These are phyloP conservation scores for Andrographis paniculata DNA, from an alignment of 305 asterid species.

Conservation along the genomic window DNA sequence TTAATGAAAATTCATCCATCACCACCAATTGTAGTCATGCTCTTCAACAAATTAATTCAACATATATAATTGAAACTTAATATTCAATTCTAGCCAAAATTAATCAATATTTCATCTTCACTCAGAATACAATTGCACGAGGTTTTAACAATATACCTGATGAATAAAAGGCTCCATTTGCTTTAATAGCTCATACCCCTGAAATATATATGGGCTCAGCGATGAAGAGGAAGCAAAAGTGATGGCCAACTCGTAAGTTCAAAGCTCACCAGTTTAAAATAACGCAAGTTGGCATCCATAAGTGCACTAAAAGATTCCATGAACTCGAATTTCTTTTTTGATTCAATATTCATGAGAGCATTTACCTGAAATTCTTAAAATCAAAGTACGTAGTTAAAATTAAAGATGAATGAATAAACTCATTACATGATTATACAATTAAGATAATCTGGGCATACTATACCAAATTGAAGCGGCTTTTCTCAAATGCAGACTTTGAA, in stretches of 20 bases:
- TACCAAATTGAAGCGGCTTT: slow-evolving; percentile 96
- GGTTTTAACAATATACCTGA: slow-evolving; percentile 52
- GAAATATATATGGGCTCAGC: slow-evolving; percentile 16
- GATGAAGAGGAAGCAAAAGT: slow-evolving; percentile 17
- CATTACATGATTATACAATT: slow-evolving; percentile 12
- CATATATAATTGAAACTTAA: too few species aligned
- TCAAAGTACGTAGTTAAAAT: slow-evolving; percentile 29
- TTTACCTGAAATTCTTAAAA: slow-evolving; percentile 73
- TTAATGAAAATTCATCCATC: too few species aligned
- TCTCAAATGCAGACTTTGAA: slow-evolving; percentile 91
- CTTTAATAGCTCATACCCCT: slow-evolving; percentile 83
- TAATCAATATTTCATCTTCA: neutral
- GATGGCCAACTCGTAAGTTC: slow-evolving; percentile 10
- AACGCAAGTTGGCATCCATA: slow-evolving; percentile 97
- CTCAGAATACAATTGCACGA: slow-evolving; percentile 14
- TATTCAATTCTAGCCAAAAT: too few species aligned
- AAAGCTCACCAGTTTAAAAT: slow-evolving; percentile 72
- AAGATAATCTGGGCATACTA: slow-evolving; percentile 20
- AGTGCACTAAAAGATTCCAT: slow-evolving; percentile 95
- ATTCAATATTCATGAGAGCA: slow-evolving; percentile 80
- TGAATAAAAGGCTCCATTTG: slow-evolving; percentile 94
- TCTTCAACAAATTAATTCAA: too few species aligned
- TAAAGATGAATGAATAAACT: slow-evolving; percentile 18
- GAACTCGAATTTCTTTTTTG: slow-evolving; percentile 91
- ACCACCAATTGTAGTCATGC: too few species aligned